A percentile compares a stretch with the other conserved stretches of the same genome.
Evolutionary conservation across 73 alveolate genomes (phyloP).

Genomic region (Effrenium voratum): DNA sequence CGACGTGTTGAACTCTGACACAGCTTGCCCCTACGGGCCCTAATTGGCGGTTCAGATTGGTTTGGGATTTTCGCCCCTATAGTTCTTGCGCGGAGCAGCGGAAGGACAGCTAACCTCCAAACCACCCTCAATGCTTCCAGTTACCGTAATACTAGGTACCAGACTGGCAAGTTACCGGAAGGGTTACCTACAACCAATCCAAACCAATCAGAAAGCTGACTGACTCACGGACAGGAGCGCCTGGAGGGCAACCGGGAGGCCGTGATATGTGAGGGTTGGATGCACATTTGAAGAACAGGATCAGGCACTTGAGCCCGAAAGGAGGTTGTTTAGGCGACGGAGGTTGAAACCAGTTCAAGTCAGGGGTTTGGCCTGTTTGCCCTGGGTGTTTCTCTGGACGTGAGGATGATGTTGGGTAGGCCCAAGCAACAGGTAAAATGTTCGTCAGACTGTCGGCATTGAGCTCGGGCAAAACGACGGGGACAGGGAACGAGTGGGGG

Average conservation of each 20-base stretch:
- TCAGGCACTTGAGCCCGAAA: background rate
- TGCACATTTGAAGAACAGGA: background rate
- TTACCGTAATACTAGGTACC: too few species aligned
- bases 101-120: too few species aligned
- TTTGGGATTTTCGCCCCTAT: too few species aligned
- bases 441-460: background rate
- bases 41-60: background rate
- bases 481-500: background rate
- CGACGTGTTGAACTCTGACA: background rate
- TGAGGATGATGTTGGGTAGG: background rate
- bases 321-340: background rate
- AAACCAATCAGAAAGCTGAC: too few species aligned
- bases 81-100: too few species aligned
- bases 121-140: too few species aligned
- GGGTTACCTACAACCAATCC: too few species aligned
- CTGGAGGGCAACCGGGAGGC: constrained; percentile 59
- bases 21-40: background rate
- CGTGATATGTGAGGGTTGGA: background rate
- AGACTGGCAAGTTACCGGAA: too few species aligned
- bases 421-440: background rate
- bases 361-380: too few species aligned
- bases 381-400: background rate
- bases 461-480: background rate
- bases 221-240: constrained; percentile 50
- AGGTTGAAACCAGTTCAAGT: background rate